Base-by-base conservation (phyloP, 352 stramenopile species). In the Peronospora destructor region DNA sequence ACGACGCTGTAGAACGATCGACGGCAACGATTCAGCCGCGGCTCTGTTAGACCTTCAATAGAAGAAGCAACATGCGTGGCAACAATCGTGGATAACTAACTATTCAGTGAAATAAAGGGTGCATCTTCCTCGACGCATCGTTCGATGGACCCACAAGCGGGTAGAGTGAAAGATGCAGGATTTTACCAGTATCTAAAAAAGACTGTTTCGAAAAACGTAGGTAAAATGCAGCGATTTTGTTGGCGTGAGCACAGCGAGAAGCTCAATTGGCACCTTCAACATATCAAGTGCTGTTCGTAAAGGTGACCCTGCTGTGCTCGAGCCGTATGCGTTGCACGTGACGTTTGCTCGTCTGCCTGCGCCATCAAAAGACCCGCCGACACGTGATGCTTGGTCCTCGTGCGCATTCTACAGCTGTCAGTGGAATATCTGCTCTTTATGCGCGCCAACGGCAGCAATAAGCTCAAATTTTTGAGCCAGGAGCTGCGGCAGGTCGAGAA, bases 401-500 rank as follows among this genome's bases (percentile, higher is more conserved):
- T 85, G 58, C 74, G 74, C 4, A 39, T 87, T 30, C 42, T 91
- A 21, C 79, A 91, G 59, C 55, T 91, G 32, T 46, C 79, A 7
- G 86, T 85, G 71, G 79, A 91, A 53, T 91, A 81, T 60, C 25
- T 91, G 46, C 70, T 88, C 10, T 91, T 76, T 50, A 68, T 87
- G 56, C 59, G 79, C 1, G 60, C 75, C 6, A 53, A 70, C 16
- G 79, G 87, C 30, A 59, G 64, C 5, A 49, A 72, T 11, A 55
- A 85, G 25, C 43, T 90, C 6, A 65, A 87, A 25, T 69, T 71
- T 13, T 46, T 85, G 16, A 53, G 57, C 6, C 52, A 84, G 30
- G 70, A 90, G 49, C 56, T 86, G 28, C 38, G 49, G 19, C 44
- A 59, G 16, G 55, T 73, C 50, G 61, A 76, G 38, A 55, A 53